Conservation (phyloP, 2,329 filamentous ascomycete genomes). For the Cylindrodendrum hubeiense region DNA sequence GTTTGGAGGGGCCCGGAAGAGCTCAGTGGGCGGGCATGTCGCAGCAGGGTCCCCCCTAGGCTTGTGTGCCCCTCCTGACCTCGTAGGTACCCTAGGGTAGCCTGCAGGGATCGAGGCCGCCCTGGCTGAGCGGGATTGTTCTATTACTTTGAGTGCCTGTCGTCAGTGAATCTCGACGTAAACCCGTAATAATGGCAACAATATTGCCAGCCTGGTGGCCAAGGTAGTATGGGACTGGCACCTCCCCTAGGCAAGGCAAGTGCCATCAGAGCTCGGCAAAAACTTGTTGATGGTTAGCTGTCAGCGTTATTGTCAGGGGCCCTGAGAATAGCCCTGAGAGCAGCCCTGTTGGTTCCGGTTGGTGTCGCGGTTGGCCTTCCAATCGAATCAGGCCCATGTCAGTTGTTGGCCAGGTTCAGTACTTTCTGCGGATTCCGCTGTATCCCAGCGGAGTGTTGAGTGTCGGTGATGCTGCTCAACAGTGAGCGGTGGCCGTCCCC, state of each 20-base stretch:
- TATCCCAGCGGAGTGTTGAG: neutral
- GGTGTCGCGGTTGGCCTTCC: neutral
- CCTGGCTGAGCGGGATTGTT: neutral
- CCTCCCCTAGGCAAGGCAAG: neutral
- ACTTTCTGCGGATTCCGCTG: neutral
- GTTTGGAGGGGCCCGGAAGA: neutral
- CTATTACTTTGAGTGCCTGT: neutral
- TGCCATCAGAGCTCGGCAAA: neutral
- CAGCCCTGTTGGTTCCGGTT: neutral
- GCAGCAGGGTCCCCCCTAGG: neutral
- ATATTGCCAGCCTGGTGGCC: constrained; percentile 2
- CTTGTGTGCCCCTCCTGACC: neutral
- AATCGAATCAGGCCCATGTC: neutral
- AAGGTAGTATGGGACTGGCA: neutral
- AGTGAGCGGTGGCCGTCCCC: neutral
- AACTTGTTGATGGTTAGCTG: neutral
- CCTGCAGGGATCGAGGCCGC: neutral
- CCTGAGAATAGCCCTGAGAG: neutral
- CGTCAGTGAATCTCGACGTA: neutral
- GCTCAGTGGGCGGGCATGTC: neutral
- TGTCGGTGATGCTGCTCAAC: neutral
- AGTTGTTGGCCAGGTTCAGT: neutral
- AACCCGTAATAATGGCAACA: neutral
- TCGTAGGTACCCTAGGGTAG: neutral
- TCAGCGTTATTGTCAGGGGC: neutral